Percentiles rank a stretch among this genome's conserved stretches.
Evolutionary conservation across 2,329 filamentous ascomycete genomes (phyloP).

Genomic region (Penicillium sp.): DNA sequence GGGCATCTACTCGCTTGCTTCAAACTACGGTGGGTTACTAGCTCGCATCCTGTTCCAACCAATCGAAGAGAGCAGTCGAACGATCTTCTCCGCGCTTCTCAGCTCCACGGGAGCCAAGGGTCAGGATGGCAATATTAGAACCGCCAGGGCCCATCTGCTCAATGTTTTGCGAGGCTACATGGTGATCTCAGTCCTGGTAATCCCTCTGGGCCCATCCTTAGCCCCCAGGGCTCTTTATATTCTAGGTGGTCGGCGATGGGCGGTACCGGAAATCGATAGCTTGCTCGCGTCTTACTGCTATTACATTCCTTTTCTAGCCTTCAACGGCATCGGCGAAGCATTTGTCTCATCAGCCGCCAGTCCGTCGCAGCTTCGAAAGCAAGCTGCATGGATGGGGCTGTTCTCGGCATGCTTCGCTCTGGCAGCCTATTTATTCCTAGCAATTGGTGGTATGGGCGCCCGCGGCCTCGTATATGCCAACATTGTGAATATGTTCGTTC

Average conservation of each 20-base stretch:
- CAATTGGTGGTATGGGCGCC: conserved; percentile 72
- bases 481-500: conserved; percentile 83
- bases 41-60: conserved; percentile 92
- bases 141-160: conserved; percentile 39
- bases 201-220: conserved; percentile 74
- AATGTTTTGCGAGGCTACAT: conserved; percentile 73
- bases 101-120: conserved; percentile 40
- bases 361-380: conserved; percentile 72
- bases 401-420: conserved; percentile 79
- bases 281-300: conserved; percentile 84
- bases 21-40: conserved; percentile 89
- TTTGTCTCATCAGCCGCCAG: conserved; percentile 89
- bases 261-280: conserved; percentile 70
- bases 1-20: conserved; percentile 89
- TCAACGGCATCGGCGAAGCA: conserved; percentile 90
- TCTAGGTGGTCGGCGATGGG: conserved; percentile 79
- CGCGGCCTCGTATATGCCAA: conserved; percentile 85
- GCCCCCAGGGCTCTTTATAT: conserved; percentile 75
- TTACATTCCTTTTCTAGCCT: conserved; percentile 88
- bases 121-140: conserved; percentile 25
- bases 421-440: conserved; percentile 76
- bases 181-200: conserved; percentile 71
- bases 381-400: conserved; percentile 81
- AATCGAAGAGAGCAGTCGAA: conserved; percentile 89
- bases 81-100: conserved; percentile 84